Evolutionary conservation across 1,284 basidiomycete species (phyloP).

Genomic region (Sanguinoderma infundibulare): DNA sequence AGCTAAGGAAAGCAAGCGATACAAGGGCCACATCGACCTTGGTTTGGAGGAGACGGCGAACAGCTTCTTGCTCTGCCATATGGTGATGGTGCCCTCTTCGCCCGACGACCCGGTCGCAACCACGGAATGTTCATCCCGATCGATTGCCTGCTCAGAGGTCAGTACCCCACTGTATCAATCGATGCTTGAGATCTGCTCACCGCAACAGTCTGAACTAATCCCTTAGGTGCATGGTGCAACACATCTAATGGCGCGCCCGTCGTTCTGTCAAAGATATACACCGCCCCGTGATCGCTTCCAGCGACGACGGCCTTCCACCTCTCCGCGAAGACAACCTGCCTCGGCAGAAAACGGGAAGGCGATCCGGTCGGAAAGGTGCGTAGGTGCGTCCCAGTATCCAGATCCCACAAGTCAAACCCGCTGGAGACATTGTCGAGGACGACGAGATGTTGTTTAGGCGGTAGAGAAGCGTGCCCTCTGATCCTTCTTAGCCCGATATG

Average conservation of each 20-base stretch:
- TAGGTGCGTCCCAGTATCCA: not conserved
- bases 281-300: conserved; percentile 8
- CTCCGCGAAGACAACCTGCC: conserved; percentile 7
- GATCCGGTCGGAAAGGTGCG: conserved; percentile 3
- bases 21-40: not conserved
- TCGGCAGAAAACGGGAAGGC: conserved; percentile 1
- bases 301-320: conserved; percentile 3
- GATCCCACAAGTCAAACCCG: conserved; percentile 5
- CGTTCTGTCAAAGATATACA: conserved; percentile 7
- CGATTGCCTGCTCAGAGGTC: not conserved
- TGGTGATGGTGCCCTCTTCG: not conserved
- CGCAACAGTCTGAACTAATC: conserved; percentile 5
- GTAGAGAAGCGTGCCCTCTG: conserved; percentile 2
- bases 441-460: not conserved
- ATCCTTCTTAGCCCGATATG: not conserved
- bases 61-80: not conserved
- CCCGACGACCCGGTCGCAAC: not conserved
- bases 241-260: conserved; percentile 8
- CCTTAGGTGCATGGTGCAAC: conserved; percentile 1
- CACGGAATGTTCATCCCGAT: not conserved
- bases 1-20: not conserved
- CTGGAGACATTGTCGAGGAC: conserved; percentile 3
- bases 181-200: not conserved
- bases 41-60: not conserved
- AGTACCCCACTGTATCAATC: not conserved